These are phyloP conservation scores for Daldinia decipiens DNA, from an alignment of 495 filamentous ascomycete species.

Conservation along the genomic window DNA sequence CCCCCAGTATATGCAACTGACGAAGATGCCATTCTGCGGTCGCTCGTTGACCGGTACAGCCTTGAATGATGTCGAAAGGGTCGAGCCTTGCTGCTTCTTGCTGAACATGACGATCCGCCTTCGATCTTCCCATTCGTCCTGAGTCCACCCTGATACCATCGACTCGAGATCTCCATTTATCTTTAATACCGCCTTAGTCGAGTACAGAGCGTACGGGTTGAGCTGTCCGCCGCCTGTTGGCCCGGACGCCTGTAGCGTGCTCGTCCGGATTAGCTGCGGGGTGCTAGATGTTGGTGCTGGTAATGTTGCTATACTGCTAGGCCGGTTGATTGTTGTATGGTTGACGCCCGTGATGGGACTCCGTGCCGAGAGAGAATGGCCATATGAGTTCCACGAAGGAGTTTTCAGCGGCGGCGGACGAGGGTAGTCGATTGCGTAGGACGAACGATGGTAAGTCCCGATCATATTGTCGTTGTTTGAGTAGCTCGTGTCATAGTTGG, in stretches of 20 bases:
- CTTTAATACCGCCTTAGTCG: slow-evolving; percentile 85
- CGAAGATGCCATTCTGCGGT: slow-evolving; percentile 78
- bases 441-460: slow-evolving; percentile 56
- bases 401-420: slow-evolving; percentile 58
- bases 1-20: slow-evolving; percentile 94
- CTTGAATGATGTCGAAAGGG: slow-evolving; percentile 76
- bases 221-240: slow-evolving; percentile 60
- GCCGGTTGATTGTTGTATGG: slow-evolving; percentile 51
- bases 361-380: slow-evolving; percentile 54
- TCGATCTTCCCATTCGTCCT: slow-evolving; percentile 78
- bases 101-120: slow-evolving; percentile 87
- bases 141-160: slow-evolving; percentile 83
- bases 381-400: slow-evolving; percentile 62
- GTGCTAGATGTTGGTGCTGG: slow-evolving; percentile 47
- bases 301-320: slow-evolving; percentile 54
- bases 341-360: slow-evolving; percentile 49
- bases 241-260: slow-evolving; percentile 72
- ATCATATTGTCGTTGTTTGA: slow-evolving; percentile 59
- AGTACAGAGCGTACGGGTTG: slow-evolving; percentile 85
- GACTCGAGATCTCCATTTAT: slow-evolving; percentile 82
- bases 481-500: slow-evolving; percentile 51
- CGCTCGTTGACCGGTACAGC: slow-evolving; percentile 75
- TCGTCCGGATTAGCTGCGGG: slow-evolving; percentile 82
- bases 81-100: slow-evolving; percentile 78
- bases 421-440: slow-evolving; percentile 58